Evolutionary conservation across 345 rosid species (phyloP), one percentile per base, ranked within the genome.

Genomic region (thale cress (Arabidopsis thaliana)): DNA sequence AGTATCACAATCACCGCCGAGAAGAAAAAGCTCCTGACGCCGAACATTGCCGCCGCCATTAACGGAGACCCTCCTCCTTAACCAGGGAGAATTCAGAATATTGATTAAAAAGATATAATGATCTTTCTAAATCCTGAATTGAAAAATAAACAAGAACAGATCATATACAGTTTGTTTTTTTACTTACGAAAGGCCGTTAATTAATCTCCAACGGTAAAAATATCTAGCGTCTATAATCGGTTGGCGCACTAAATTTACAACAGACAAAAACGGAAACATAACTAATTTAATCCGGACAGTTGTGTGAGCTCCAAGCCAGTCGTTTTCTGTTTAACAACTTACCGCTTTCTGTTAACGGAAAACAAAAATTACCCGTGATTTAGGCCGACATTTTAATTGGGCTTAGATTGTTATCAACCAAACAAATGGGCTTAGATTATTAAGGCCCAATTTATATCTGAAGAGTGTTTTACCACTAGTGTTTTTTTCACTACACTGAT

Each of bases 61-160:
- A 44, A 6, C 63, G 71, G 71, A 69, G 71, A 55, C 58, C 59
- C 58, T 46, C 44, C 33, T 28, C 32, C 40, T 24, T 33, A 10
- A 40, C 4, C 28, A 59, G 16, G 33, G 69, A 59, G 79, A 68
- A 60, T 69, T 76, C 70, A 76, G 69, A 61, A 69, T 61, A 52
- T 49, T 36, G 12, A 34, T 48, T 7, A 9, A 13, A 4, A 58
- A 51, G 33, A 8, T 41, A n/a, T 32, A 24, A 11, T 57, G 59
- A 38, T 67, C 1, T 67, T 68, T 67, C 63, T 41, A 75, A 75
- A 75, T 48, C 62, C 69, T 60, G 74, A 75, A 51, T 1, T 60
- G 56, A 60, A 68, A 37, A 32, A 9, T 14, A 1, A 14, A 3
- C 46, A 25, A 9, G 53, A 3, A 14, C 4, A 0, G 2, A 30